phyloP scores from a whole-genome alignment of 495 filamentous ascomycete genomes.

The Penicillium goetzii region DNA sequence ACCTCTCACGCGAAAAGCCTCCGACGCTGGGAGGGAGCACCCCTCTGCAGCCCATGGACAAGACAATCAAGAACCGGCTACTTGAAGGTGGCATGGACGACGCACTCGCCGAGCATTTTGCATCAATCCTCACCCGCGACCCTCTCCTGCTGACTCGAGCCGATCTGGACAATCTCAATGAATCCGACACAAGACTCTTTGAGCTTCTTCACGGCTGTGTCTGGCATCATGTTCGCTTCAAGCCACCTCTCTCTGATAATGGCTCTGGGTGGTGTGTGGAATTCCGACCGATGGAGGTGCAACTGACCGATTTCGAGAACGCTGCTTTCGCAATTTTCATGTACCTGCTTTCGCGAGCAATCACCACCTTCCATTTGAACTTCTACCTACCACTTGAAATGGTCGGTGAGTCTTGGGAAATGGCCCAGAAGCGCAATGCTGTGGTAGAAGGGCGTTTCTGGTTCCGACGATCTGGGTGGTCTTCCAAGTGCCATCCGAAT shows the following conservation, averaged over 20 bases:
- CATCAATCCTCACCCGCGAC: slow-evolving; percentile 88
- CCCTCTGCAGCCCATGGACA: slow-evolving; percentile 43
- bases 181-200: slow-evolving; percentile 80
- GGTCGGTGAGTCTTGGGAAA: slow-evolving; percentile 81
- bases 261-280: slow-evolving; percentile 90
- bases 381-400: slow-evolving; percentile 84
- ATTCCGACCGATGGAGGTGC: slow-evolving; percentile 91
- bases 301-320: slow-evolving; percentile 91
- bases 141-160: slow-evolving; percentile 85
- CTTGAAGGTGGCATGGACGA: slow-evolving; percentile 89
- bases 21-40: neutral
- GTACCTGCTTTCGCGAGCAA: slow-evolving; percentile 81
- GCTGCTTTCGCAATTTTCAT: slow-evolving; percentile 88
- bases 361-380: slow-evolving; percentile 81
- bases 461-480: slow-evolving; percentile 57
- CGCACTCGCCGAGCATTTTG: slow-evolving; percentile 85
- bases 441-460: slow-evolving; percentile 74
- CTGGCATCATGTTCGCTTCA: slow-evolving; percentile 96
- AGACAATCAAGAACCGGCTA: slow-evolving; percentile 70
- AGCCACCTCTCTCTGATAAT: slow-evolving; percentile 70
- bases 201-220: slow-evolving; percentile 89
- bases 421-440: slow-evolving; percentile 77
- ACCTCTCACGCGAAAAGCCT: neutral
- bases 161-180: slow-evolving; percentile 74
- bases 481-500: slow-evolving; percentile 36